phyloP scores from a whole-genome alignment of 768 basidiomycete species.

The Lyophyllum shimeji region DNA sequence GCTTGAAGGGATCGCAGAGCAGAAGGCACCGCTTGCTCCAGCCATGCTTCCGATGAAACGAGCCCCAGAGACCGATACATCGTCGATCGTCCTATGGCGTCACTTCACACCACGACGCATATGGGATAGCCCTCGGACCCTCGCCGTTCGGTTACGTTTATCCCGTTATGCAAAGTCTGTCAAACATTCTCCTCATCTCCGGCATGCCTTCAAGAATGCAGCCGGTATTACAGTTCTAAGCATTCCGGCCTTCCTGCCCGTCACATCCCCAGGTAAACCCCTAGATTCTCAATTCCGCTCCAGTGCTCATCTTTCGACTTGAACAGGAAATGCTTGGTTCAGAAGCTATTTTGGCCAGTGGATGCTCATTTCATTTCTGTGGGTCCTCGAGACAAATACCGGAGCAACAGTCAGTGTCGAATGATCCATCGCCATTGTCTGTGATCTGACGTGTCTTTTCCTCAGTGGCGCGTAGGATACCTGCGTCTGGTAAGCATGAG shows the following conservation, averaged over 20 bases:
- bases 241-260: slow-evolving; percentile 43
- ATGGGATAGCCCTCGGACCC: slow-evolving; percentile 25
- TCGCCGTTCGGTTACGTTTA: slow-evolving; percentile 30
- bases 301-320: neutral
- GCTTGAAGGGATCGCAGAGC: slow-evolving; percentile 32
- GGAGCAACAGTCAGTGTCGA: slow-evolving; percentile 40
- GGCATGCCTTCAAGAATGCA: slow-evolving; percentile 47
- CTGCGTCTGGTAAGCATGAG: slow-evolving; percentile 36
- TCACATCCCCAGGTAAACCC: slow-evolving; percentile 29
- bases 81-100: neutral
- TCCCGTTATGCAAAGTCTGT: slow-evolving; percentile 28
- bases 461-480: slow-evolving; percentile 41
- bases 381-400: slow-evolving; percentile 51
- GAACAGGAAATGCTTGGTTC: slow-evolving; percentile 40
- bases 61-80: neutral
- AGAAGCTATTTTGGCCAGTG: slow-evolving; percentile 39
- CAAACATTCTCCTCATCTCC: slow-evolving; percentile 40
- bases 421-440: neutral
- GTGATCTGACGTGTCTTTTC: slow-evolving; percentile 1
- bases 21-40: slow-evolving; percentile 2
- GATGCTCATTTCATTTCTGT: slow-evolving; percentile 50
- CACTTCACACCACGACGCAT: slow-evolving; percentile 11
- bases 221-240: slow-evolving; percentile 40
- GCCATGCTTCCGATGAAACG: neutral
- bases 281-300: neutral